phyloP scores from a whole-genome alignment of 495 filamentous ascomycete genomes.

The Xylaria scruposa region DNA sequence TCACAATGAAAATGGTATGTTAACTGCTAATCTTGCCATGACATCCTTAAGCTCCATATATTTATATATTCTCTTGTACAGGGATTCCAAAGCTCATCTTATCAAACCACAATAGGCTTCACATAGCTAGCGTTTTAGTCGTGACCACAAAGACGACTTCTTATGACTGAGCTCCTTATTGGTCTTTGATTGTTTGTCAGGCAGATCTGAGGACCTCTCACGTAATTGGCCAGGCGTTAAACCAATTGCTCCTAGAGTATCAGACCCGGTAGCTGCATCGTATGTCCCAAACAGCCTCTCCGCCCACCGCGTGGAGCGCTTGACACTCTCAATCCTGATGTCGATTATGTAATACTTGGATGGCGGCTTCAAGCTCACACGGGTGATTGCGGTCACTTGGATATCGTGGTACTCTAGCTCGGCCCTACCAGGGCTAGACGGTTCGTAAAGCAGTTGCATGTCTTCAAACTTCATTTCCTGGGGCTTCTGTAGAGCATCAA shows the following conservation, averaged over 20 bases:
- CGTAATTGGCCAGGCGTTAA: background rate
- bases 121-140: background rate
- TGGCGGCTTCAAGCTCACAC: background rate
- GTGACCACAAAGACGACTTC: slow-evolving; percentile 7
- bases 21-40: too few species aligned
- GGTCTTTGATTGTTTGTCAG: background rate
- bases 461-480: background rate
- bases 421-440: background rate
- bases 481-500: background rate
- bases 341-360: slow-evolving; percentile 5
- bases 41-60: too few species aligned
- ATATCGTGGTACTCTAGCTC: slow-evolving; percentile 7
- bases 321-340: background rate
- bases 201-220: background rate
- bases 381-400: background rate
- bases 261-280: slow-evolving; percentile 2
- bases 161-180: background rate
- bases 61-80: too few species aligned
- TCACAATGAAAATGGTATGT: too few species aligned
- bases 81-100: too few species aligned
- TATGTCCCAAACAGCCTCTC: background rate
- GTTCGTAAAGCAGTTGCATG: background rate
- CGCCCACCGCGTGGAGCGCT: background rate
- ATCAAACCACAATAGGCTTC: too few species aligned
- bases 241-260: background rate